Base-by-base conservation (phyloP, 2,329 filamentous ascomycete species). In the Epichloe coenophiala region DNA sequence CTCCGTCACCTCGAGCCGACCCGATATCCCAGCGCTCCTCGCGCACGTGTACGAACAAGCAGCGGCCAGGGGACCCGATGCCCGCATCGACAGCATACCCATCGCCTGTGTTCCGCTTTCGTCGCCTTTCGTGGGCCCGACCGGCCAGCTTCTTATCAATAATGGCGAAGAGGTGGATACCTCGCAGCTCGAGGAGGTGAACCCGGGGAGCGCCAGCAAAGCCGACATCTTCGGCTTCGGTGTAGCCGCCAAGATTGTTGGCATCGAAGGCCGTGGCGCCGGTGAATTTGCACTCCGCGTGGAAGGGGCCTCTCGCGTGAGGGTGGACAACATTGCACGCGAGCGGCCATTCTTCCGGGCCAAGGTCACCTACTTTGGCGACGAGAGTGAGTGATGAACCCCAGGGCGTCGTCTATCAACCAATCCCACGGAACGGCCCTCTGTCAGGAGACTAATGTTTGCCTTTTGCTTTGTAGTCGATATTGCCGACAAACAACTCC, bases 281-380 rank as follows among this genome's bases (percentile, higher is more conserved):
- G 80, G 82, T 33, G 86, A 96, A 62, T 83, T 95, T 60, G 83
- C 83, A 51, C 68, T 98, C 48, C 76, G 95, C 5, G 88, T 98
- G 2, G 89, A 97, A 65, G 93, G 93, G 15, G 75, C 87, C 17
- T 77, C 83, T 55, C 78, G 93, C 40, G 83, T 96, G 55, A 78
- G 79, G 55, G 70, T 96, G 37, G 84, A 88, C 48, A 56, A 50
- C 47, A 61, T 69, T 13, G 76, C 80, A 38, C 83, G 87, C 63
- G 87, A 95, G 56, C 78, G 83, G 49, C 88, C 89, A 2, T 95
- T 86, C 63, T 89, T 95, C 58, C 89, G 95, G 69, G 90, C 82
- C 44, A 84, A 85, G 59, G 80, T 95, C 23, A 76, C 75, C 17
- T 75, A 84, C 51, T 79, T 84, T 59, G 77, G 83, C 52, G 88